Evolutionary conservation across 192 early-diverging fungal species (phyloP).

Genomic region (Coemansia reversa): DNA sequence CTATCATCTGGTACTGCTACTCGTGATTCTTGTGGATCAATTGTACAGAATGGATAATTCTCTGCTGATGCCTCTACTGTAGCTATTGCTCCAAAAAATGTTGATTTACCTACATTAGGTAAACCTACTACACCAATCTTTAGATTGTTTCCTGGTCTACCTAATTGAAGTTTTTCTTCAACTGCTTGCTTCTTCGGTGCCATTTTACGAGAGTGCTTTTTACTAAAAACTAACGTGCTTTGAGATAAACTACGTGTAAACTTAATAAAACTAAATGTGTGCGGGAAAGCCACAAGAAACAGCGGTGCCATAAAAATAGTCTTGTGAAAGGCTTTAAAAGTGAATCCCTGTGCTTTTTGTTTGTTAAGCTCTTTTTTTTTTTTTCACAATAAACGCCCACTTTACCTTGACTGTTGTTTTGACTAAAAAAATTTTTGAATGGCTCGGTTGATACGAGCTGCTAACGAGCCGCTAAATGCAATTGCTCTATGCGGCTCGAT

Average conservation of each 20-base stretch:
- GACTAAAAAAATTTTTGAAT: too few relatives aligned
- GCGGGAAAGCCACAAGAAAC: background rate
- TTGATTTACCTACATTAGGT: constrained; percentile 95
- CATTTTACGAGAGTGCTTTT: constrained; percentile 53
- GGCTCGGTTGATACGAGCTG: too few relatives aligned
- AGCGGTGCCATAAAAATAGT: background rate
- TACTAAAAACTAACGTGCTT: background rate
- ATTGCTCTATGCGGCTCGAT: too few relatives aligned
- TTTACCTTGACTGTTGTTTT: too few relatives aligned
- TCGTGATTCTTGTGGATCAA: constrained; percentile 89
- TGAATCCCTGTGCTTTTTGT: too few relatives aligned
- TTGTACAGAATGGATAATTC: constrained; percentile 99
- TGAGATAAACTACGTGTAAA: background rate
- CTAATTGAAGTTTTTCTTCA: constrained; percentile 76
- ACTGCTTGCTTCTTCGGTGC: constrained; percentile 77
- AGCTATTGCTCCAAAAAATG: constrained; percentile 83
- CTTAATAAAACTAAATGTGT: background rate
- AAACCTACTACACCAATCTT: constrained; percentile 96
- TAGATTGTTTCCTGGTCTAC: constrained; percentile 84
- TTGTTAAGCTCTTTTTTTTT: too few relatives aligned
- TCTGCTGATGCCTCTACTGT: constrained; percentile 71
- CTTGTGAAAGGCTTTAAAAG: too few relatives aligned
- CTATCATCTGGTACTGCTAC: constrained; percentile 89
- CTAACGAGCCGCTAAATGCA: too few relatives aligned
- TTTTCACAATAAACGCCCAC: too few relatives aligned